Percentiles rank a stretch among this genome's conserved stretches.
These are phyloP conservation scores for Pterocarpus santalinus DNA, from an alignment of 306 rosid species.

Conservation along the genomic window DNA sequence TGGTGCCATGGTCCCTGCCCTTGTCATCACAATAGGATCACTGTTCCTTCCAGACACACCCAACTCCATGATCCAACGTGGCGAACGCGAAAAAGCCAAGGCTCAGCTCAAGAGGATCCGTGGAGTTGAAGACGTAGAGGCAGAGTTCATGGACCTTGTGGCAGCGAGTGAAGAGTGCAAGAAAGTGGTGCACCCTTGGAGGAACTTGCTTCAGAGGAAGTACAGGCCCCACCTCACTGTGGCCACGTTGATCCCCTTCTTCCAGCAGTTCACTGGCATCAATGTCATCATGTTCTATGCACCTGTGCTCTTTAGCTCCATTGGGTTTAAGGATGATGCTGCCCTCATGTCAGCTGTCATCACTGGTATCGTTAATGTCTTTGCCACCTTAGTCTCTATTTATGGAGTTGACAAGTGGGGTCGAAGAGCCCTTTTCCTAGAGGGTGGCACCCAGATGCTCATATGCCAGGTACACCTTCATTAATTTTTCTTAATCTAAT, in stretches of 20 bases:
- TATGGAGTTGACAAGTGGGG: slow-evolving; percentile 95
- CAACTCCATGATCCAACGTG: slow-evolving; percentile 89
- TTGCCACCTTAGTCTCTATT: slow-evolving; percentile 75
- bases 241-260: slow-evolving; percentile 77
- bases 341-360: slow-evolving; percentile 94
- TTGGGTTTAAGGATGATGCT: slow-evolving; percentile 73
- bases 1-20: slow-evolving; percentile 89
- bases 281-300: slow-evolving; percentile 96
- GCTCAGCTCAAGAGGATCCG: slow-evolving; percentile 60
- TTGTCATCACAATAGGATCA: slow-evolving; percentile 72
- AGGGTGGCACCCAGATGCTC: slow-evolving; percentile 87
- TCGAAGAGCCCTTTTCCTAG: slow-evolving; percentile 81
- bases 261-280: slow-evolving; percentile 90
- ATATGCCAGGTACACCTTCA: slow-evolving; percentile 73
- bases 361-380: slow-evolving; percentile 79
- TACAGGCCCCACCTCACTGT: slow-evolving; percentile 86
- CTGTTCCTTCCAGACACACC: slow-evolving; percentile 87
- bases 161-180: slow-evolving; percentile 69
- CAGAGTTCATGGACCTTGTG: slow-evolving; percentile 79
- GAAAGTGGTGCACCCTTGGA: slow-evolving; percentile 80
- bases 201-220: slow-evolving; percentile 65
- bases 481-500: too few species aligned
- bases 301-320: slow-evolving; percentile 77
- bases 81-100: slow-evolving; percentile 63
- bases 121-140: slow-evolving; percentile 70